Evolutionary conservation across 495 filamentous ascomycete genomes (phyloP), one percentile per base, ranked within the genome.

Genomic region (Penicillium antarcticum): DNA sequence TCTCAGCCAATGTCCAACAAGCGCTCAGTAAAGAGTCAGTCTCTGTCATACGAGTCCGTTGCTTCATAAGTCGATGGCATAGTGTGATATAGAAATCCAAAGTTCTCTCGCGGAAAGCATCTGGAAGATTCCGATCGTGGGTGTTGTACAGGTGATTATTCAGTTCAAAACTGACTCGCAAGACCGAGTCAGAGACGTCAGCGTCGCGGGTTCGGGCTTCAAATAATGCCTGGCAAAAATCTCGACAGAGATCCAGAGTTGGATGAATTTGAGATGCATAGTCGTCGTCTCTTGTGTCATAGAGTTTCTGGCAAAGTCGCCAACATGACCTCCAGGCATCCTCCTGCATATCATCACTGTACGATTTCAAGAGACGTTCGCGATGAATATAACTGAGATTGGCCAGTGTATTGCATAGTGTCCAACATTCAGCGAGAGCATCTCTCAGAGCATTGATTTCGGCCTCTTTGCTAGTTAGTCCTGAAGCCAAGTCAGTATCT

Each of bases 101-200:
- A 0, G 91, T 95, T 43, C 91, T 77, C 67, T 96, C 91, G 37
- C 87, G 82, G 66, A 96, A 96, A 0, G 88, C 87, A 62, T 92
- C 89, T 0, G 91, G 91, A 12, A 96, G 77, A 42, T 80, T 85
- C 39, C 88, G 80, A 65, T 95, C 91, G 58, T 94, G 88, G 3
- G 89, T 91, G 66, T 92, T 95, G 68, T 89, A 96, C 10, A 96
- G 74, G 66, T 96, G 91, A 63, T 96, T 96, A 63, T 95, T 95
- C 9, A 96, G 80, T 69, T 95, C 91, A 60, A 95, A 95, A 74
- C 89, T 95, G 48, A 96, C 91, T 34, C 91, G 74, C 39, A 96
- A 66, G 16, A 96, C 87, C 1, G 90, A 94, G 66, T 96, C 91
- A 0, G 86, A 78, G 1, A 82, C 71, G 42, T 92, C 89, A 50